Evolutionary conservation across 306 rosid genomes (phyloP).

Genomic region (Styphnolobium japonicum): DNA sequence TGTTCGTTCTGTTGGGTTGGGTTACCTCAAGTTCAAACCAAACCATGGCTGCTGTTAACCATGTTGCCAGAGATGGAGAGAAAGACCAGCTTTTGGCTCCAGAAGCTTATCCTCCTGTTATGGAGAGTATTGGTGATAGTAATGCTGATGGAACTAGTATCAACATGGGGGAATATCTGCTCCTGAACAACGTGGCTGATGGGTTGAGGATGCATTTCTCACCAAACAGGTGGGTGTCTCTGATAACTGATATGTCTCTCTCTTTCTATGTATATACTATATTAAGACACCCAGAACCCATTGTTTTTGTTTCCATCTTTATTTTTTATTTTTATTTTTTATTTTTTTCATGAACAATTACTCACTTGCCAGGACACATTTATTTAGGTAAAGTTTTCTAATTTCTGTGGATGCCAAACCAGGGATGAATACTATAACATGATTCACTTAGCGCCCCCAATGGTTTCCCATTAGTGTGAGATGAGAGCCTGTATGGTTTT

Average conservation of each 20-base stretch:
- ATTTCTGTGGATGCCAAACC: not conserved
- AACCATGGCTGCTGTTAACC: slow-evolving; percentile 26
- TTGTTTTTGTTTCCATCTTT: not conserved
- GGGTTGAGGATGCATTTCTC: slow-evolving; percentile 10
- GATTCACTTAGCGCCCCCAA: too few species aligned
- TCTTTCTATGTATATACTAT: not conserved
- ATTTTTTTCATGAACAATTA: not conserved
- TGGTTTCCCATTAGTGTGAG: not conserved
- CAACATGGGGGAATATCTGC: not conserved
- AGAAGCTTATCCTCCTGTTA: not conserved
- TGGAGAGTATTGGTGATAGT: not conserved
- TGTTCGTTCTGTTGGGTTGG: not conserved
- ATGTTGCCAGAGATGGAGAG: not conserved
- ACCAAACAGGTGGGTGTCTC: not conserved
- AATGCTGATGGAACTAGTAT: not conserved
- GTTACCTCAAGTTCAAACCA: not conserved
- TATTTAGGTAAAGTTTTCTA: not conserved
- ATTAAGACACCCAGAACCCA: not conserved
- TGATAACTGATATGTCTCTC: slow-evolving; percentile 2
- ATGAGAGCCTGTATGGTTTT: not conserved
- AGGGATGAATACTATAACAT: not conserved
- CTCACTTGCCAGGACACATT: not conserved
- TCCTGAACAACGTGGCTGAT: not conserved
- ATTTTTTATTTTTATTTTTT: not conserved
- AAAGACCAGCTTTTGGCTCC: too few species aligned